Evolutionary conservation across 768 basidiomycete genomes (phyloP), one percentile per base, ranked within the genome.

Genomic region (Lentinula guzmanii): DNA sequence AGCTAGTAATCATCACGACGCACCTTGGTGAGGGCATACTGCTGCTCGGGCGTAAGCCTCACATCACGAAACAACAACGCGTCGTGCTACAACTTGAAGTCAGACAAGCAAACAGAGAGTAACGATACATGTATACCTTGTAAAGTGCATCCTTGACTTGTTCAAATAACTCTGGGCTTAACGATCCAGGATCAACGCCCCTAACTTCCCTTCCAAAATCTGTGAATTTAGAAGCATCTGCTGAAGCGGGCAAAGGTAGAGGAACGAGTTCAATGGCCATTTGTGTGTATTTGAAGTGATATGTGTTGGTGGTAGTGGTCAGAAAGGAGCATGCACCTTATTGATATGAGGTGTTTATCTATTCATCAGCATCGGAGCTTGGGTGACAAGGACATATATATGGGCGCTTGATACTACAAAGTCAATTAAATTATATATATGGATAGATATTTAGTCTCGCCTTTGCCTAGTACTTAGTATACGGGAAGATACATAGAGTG

Each of bases 1-100:
- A 43, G 37, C 37, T 21, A 53, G 55, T 59, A 43, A 52, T 43
- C 16, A 35, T 34, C 31, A 50, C 51, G 39, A 64, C 78, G 61
- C 64, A 88, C 92, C 83, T 93, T 93, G 13, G 92, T 94, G 62
- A 95, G 73, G 13, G 84, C 83, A 71, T 90, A 93, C 71, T 95
- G 93, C 69, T 91, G 86, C 71, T 92, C 90, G 0, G 93, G 92
- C 4, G 85, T 82, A 24, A 95, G 71, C 34, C 80, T 74, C 35
- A 80, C 81, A 67, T 89, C 73, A 60, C 89, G 81, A 77, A 95
- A 95, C 59, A 95, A 77, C 45, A 95, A 80, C 16, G 80, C 82
- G 46, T 82, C 82, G 65, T 95, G 80, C 90, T 93, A 68, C 42
- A 15, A 24, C 15, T 16, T 8, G 55, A 35, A 56, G 51, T 21